Evolutionary conservation across 108 stramenopile genomes (phyloP), one percentile per base, ranked within the genome.

Genomic region (Pseudonitzschia pungens): DNA sequence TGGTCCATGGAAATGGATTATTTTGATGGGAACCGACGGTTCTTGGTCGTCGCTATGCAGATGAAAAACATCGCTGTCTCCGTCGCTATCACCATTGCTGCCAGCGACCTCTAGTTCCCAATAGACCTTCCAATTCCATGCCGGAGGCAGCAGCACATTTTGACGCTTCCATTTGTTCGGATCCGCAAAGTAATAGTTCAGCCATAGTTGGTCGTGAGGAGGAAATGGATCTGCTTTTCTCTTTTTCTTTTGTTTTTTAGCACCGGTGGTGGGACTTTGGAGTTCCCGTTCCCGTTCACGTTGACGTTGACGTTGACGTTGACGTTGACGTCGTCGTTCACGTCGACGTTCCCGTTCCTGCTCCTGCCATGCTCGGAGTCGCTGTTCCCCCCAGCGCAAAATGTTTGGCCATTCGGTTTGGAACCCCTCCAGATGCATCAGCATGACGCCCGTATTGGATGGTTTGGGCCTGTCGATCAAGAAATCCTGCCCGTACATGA

Each of bases 91-190:
- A 51, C 7, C n/a, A 3, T 51, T 32, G 14, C 24, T 36, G 6
- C 6, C 6, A 2, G 36, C 36, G 36, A n/a, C 16, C 26, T 59
- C 58, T 24, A 59, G 5, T 26, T 59, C 29, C 58, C 58, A 59
- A 26, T 59, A 32, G 58, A 59, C 58, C 31, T 59, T 59, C 58
- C 58, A 59, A 24, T 59, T 59, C 58, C 58, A 59, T 31, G 58
- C 31, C 10, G 58, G 58, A 4, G 58, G 58, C 58, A 59, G 26
- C 18, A 59, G 15, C 15, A 59, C 2, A 32, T 31, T 59, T 24
- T 59, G 29, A 2, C 22, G 22, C 2, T 9, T 28, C 50, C 50
- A 51, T n/a, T n/a, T 51, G 7, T 3, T 9, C 1, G 20, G 50
- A 51, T n/a, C 10, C 27, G 27, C 58, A 32, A 31, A 59, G 58